Evolutionary conservation across 2,329 filamentous ascomycete species (phyloP), one percentile per base, ranked within the genome.

Genomic region (Talaromyces sp.): DNA sequence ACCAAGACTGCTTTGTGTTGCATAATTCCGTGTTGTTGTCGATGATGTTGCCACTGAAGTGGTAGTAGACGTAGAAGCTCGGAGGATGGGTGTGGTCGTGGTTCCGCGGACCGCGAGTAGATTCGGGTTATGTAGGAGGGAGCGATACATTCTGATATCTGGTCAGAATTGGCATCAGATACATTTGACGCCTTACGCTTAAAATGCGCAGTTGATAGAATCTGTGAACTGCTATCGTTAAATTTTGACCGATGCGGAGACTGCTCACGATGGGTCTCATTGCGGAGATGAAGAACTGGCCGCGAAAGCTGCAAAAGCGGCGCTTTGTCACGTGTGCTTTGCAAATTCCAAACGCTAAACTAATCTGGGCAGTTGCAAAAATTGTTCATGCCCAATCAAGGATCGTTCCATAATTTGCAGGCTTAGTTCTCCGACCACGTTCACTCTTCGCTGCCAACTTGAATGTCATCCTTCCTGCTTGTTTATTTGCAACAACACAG

Each of bases 1-100:
- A 19, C 73, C 75, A 39, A 83, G 70, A 66, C 79, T 80, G 66
- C 81, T 85, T 59, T 89, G 83, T 52, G 87, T 88, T 67, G 88
- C 85, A 79, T 89, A 90, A 25, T 37, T 35, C 60, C 78, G 15
- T 43, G 27, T 56, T 17, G 59, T 56, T 22, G 52, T 33, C 43
- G 56, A 59, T 50, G 52, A 37, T 37, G 52, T 37, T 37, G 52
- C 33, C 22, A 22, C 22, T 56, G 64, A 31, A 31, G 27, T 37
- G n/a, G 64, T 43, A n/a, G 50, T 25, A 15, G 63, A 58, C 33
- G 61, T 19, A 11, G 64, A 60, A 49, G 61, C 41, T 41, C 25
- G 39, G 56, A 64, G 25, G 45, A 50, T 35, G n/a, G 59, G 37
- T 47, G 45, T 37, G 33, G 54, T 49, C 33, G 49, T 61, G 10